Base-by-base conservation (phyloP, 1,284 basidiomycete species). In the Abortiporus biennis region DNA sequence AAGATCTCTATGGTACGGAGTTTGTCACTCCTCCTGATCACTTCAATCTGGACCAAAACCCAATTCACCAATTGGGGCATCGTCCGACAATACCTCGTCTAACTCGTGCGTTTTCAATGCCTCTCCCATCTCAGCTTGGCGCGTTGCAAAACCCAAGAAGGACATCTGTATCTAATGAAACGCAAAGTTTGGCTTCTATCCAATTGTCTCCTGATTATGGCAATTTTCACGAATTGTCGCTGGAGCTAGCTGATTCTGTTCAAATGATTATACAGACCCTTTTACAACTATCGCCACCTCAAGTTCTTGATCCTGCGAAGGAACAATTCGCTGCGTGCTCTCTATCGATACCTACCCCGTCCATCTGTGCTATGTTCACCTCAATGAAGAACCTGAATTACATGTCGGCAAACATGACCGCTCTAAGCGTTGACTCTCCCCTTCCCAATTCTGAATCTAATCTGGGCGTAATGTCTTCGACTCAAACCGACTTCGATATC, bases 331-430 rank as follows among this genome's bases (percentile, higher is more conserved):
- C 91, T 2, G 85, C 87, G 21, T 93, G 88, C 59, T 77, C 90
- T 0, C 64, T 94, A 13, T 83, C 88, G 25, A 74, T 94, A 36
- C 92, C 92, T 2, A 87, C 86, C 0, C 78, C 91, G 1, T 89
- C 84, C 46, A 72, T 95, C 59, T 85, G 87, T n/a, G 87, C 89
- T 17, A 74, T 95, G 58, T 77, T 94, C 56, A 88, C 88, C 3
- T 78, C 84, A 22, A 88, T 94, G 86, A 89, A 90, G 64, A 87
- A 85, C 49, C 75, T 95, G 48, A 94, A 93, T 59, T 94, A 89
- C 56, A 77, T 94, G 53, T 87, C 87, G 1, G 86, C 87, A 11
- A 87, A 93, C 58, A 80, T 87, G 75, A 47, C 56, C 2, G 48
- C 50, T 2, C 50, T 59, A 33, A 50, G 49, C 19, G 33, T 51